These are phyloP conservation scores for Santalum album DNA, from an alignment of 164 flowering plant species.

Conservation along the genomic window DNA sequence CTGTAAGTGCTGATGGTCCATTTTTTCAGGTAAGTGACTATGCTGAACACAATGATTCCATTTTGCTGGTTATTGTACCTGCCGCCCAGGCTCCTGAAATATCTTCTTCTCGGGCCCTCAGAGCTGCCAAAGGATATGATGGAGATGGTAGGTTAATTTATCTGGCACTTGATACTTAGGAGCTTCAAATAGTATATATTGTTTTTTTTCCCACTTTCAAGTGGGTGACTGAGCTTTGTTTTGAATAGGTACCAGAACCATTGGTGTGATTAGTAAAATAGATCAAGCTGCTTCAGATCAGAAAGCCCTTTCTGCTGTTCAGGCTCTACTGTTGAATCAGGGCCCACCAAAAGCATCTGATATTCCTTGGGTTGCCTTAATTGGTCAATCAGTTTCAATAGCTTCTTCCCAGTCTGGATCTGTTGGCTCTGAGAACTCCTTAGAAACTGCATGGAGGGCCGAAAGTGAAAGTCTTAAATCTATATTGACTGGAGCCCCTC, in stretches of 20 bases:
- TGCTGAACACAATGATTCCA: conserved; percentile 81
- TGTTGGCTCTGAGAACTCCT: conserved; percentile 74
- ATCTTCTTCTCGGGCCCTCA: conserved; percentile 76
- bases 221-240: not conserved
- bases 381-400: conserved; percentile 95
- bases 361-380: conserved; percentile 93
- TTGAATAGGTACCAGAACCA: conserved; percentile 75
- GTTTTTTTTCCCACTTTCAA: not conserved
- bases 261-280: conserved; percentile 94
- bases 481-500: conserved; percentile 85
- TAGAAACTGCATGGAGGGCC: conserved; percentile 98
- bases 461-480: conserved; percentile 95
- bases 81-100: conserved; percentile 95
- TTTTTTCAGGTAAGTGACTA: conserved; percentile 52
- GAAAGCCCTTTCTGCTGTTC: conserved; percentile 95
- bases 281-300: conserved; percentile 87
- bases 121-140: conserved; percentile 79
- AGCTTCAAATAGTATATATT: not conserved
- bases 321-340: conserved; percentile 78
- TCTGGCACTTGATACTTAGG: not conserved
- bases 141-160: conserved; percentile 47
- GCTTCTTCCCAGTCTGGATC: conserved; percentile 88
- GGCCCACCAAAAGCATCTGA: conserved; percentile 93
- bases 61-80: conserved; percentile 76
- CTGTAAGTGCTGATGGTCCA: not conserved